A percentile compares a stretch with the other conserved stretches of the same genome.
Evolutionary conservation across 352 stramenopile species (phyloP).

Genomic region (Pythium rishiriense): DNA sequence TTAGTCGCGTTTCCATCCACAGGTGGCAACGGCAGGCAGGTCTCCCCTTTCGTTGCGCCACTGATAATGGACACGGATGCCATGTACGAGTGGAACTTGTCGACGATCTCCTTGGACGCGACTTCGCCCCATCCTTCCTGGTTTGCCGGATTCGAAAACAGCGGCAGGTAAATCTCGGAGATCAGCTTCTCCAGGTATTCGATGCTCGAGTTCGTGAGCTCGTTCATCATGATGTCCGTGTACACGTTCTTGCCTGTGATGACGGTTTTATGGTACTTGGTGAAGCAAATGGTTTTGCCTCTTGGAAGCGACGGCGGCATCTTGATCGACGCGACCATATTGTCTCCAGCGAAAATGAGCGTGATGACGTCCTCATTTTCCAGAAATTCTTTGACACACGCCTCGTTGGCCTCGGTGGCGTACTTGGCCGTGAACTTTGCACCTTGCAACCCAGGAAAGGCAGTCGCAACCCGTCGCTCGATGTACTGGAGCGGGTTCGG

Average conservation of each 20-base stretch:
- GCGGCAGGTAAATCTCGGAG: constrained; percentile 93
- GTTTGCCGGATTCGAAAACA: constrained; percentile 95
- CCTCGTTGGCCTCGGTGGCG: constrained; percentile 79
- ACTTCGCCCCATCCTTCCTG: constrained; percentile 97
- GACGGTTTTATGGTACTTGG: constrained; percentile 82
- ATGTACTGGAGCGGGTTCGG: constrained; percentile 80
- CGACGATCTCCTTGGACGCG: constrained; percentile 95
- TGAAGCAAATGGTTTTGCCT: constrained; percentile 91
- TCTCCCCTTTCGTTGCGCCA: constrained; percentile 97
- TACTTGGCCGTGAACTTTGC: constrained; percentile 85
- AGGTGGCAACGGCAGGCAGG: constrained; percentile 93
- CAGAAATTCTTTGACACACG: constrained; percentile 88
- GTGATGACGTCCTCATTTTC: constrained; percentile 84
- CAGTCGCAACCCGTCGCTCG: constrained; percentile 74
- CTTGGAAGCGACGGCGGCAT: constrained; percentile 87
- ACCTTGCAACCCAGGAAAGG: constrained; percentile 56
- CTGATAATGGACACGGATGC: constrained; percentile 96
- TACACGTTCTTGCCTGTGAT: constrained; percentile 86
- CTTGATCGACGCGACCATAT: constrained; percentile 80
- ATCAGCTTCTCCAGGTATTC: constrained; percentile 95
- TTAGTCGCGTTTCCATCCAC: constrained; percentile 83
- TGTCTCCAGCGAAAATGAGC: constrained; percentile 89
- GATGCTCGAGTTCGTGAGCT: constrained; percentile 89
- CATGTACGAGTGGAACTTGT: constrained; percentile 97
- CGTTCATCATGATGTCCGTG: constrained; percentile 86